phyloP scores from a whole-genome alignment of 345 rosid species.

The Eucalyptus camaldulensis region DNA sequence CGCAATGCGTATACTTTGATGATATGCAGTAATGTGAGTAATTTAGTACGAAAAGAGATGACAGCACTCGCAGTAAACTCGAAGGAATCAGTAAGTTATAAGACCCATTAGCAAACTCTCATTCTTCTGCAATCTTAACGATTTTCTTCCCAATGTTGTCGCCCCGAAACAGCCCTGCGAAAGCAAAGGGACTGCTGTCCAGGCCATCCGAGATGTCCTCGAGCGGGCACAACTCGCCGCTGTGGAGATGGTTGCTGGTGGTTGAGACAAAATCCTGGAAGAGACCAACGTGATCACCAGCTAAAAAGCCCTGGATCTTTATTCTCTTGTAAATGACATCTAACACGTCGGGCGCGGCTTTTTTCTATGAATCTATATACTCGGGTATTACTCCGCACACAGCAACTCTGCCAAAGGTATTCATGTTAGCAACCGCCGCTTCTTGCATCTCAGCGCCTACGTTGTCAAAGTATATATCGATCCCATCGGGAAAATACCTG shows the following conservation, averaged over 20 bases:
- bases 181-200: conserved; percentile 37
- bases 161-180: conserved; percentile 21
- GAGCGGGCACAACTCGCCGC: conserved; percentile 5
- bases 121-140: conserved; percentile 4
- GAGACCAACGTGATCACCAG: conserved; percentile 7
- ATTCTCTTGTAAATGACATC: conserved; percentile 37
- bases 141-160: conserved; percentile 25
- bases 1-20: neutral
- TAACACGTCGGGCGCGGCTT: conserved; percentile 28
- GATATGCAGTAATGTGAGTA: no score
- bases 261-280: conserved; percentile 23
- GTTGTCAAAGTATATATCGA: conserved; percentile 57
- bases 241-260: conserved; percentile 17
- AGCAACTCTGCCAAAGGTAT: conserved; percentile 28
- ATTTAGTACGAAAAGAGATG: no score
- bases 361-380: conserved; percentile 5
- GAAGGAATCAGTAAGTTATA: neutral
- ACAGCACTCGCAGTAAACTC: neutral
- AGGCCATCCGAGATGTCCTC: conserved; percentile 41
- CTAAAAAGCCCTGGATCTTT: conserved; percentile 36
- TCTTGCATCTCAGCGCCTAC: conserved; percentile 46
- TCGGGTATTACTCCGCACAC: conserved; percentile 45
- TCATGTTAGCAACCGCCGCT: conserved; percentile 39
- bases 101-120: neutral
- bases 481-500: conserved; percentile 46